Conservation (phyloP, 352 stramenopile genomes). For the Pythium aphanidermatum region DNA sequence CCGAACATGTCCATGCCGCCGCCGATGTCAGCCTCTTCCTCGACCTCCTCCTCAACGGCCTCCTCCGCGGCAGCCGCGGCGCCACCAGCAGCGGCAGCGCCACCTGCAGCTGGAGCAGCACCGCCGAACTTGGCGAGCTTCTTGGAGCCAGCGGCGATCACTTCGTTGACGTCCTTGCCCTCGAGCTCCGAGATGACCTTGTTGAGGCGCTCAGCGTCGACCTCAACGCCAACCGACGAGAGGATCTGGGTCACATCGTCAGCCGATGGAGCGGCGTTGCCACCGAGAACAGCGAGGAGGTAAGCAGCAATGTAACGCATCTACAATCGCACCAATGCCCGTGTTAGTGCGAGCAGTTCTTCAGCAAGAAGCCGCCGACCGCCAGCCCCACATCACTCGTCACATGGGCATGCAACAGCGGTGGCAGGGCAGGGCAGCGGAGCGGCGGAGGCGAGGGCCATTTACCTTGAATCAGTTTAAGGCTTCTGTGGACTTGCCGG, state of each 20-base stretch:
- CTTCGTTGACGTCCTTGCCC: slow-evolving; percentile 77
- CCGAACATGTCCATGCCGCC: slow-evolving; percentile 89
- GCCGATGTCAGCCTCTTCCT: slow-evolving; percentile 79
- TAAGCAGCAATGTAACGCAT: slow-evolving; percentile 98
- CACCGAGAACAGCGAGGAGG: slow-evolving; percentile 93
- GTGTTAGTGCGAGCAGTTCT: background rate
- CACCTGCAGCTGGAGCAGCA: slow-evolving; percentile 43
- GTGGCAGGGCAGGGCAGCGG: background rate
- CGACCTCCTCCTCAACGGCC: slow-evolving; percentile 65
- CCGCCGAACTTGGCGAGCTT: slow-evolving; percentile 83
- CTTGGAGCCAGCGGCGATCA: slow-evolving; percentile 72
- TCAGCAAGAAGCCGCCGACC: background rate
- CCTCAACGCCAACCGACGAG: slow-evolving; percentile 84
- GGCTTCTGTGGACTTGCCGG: slow-evolving; percentile 80
- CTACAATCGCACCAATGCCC: slow-evolving; percentile 21
- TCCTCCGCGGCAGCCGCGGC: slow-evolving; percentile 54
- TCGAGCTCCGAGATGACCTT: slow-evolving; percentile 78
- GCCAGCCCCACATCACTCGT: background rate
- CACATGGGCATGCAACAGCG: background rate
- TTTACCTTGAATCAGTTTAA: slow-evolving; percentile 92
- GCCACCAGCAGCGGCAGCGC: slow-evolving; percentile 37
- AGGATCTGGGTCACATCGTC: slow-evolving; percentile 92
- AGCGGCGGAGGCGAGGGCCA: background rate
- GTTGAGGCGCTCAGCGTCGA: slow-evolving; percentile 59
- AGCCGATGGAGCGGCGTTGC: slow-evolving; percentile 84